Conservation (phyloP, 225 moss, liverwort and hornwort species). For the Thuidium tamariscinum region DNA sequence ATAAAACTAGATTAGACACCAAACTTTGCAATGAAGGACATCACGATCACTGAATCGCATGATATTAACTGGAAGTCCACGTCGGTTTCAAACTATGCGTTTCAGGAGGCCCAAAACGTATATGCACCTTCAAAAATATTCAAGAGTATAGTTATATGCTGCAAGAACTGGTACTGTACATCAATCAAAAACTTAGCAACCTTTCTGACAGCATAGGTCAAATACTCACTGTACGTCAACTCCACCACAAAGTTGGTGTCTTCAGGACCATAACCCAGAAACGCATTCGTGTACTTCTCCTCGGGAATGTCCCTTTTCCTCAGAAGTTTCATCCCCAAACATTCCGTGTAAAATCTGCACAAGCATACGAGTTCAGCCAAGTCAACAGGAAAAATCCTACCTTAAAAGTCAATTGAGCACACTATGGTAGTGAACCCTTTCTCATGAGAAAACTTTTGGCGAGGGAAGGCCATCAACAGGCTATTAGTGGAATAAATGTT, state of each 20-base stretch:
- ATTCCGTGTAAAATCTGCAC: constrained; percentile 87
- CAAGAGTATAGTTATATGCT: not conserved
- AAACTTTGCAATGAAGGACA: not conserved
- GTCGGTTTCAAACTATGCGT: not conserved
- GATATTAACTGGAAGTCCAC: not conserved
- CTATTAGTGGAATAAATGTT: not conserved
- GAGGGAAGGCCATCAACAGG: not conserved
- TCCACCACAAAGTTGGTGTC: constrained; percentile 94
- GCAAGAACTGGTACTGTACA: not conserved
- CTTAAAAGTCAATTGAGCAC: not conserved
- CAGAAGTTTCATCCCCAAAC: constrained; percentile 92
- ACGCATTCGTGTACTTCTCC: constrained; percentile 93
- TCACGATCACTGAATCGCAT: not conserved
- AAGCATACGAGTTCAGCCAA: not conserved
- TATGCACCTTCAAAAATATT: not conserved
- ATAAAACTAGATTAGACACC: not conserved
- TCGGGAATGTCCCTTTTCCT: constrained; percentile 88
- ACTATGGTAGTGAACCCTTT: not conserved
- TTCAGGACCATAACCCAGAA: constrained; percentile 92
- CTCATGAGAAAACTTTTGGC: not conserved
- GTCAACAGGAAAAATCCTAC: not conserved
- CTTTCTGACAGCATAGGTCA: not conserved
- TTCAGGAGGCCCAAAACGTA: not conserved
- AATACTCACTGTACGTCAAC: constrained; percentile 76
- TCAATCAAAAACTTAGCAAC: not conserved